These are phyloP conservation scores for Pleurotus giganteus DNA, from an alignment of 768 basidiomycete species.

Conservation along the genomic window DNA sequence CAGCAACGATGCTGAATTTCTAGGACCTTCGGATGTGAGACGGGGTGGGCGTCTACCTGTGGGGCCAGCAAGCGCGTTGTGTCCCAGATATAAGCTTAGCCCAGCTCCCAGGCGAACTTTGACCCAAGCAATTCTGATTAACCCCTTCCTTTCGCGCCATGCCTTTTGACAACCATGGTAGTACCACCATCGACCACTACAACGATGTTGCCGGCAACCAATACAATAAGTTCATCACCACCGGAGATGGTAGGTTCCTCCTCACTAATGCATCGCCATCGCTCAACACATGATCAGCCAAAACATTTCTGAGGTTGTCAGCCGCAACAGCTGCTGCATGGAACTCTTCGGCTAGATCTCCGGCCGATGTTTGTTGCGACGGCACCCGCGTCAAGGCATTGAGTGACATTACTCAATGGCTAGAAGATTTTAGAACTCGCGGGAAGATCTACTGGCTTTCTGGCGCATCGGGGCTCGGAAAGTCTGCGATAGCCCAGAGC, in stretches of 20 bases:
- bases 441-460: conserved; percentile 27
- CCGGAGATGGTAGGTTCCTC: background rate
- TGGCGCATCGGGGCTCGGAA: conserved; percentile 31
- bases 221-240: background rate
- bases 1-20: no score
- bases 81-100: no score
- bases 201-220: background rate
- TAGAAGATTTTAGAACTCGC: background rate
- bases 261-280: background rate
- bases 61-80: no score
- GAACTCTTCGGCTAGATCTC: background rate
- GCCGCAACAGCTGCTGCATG: background rate
- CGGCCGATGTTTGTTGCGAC: background rate
- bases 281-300: background rate
- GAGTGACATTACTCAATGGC: background rate
- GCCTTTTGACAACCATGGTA: background rate
- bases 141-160: no score
- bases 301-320: background rate
- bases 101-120: no score
- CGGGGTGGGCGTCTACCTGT: no score
- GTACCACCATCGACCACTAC: background rate
- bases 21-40: no score
- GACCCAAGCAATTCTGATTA: no score
- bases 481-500: conserved; percentile 31
- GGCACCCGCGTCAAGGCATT: conserved; percentile 7